Conservation (phyloP, 257 asterid genomes). For the Orobanche coerulescens region DNA sequence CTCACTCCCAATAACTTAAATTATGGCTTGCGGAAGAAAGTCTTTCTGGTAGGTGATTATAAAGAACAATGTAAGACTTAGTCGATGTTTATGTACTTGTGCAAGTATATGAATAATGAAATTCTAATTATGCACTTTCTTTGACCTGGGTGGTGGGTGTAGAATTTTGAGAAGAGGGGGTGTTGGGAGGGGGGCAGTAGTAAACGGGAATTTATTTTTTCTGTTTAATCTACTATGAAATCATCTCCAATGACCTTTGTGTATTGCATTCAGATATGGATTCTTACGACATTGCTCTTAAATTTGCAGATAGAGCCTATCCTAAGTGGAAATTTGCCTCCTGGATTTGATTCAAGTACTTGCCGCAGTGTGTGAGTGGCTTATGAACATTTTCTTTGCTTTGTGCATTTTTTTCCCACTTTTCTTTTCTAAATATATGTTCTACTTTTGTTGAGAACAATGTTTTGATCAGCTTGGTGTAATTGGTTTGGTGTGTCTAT, state of each 20-base stretch:
- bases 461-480: neutral
- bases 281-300: constrained; percentile 18
- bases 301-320: constrained; percentile 78
- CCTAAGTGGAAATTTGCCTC: constrained; percentile 83
- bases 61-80: neutral
- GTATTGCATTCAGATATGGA: neutral
- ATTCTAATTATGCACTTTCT: neutral
- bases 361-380: constrained; percentile 94
- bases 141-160: neutral
- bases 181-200: neutral
- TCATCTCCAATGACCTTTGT: neutral
- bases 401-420: neutral
- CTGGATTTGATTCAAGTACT: constrained; percentile 77
- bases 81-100: neutral
- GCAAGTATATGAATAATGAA: neutral
- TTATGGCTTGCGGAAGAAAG: neutral
- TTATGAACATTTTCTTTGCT: constrained; percentile 8
- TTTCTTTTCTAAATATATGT: neutral
- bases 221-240: neutral
- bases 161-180: neutral
- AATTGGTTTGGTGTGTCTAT: neutral
- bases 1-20: neutral
- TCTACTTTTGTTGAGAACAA: neutral
- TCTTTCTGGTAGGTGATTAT: too few species aligned
- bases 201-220: neutral